Evolutionary conservation across 1,139 yeast species (phyloP).

Genomic region (Blastobotrys arbuscula): DNA sequence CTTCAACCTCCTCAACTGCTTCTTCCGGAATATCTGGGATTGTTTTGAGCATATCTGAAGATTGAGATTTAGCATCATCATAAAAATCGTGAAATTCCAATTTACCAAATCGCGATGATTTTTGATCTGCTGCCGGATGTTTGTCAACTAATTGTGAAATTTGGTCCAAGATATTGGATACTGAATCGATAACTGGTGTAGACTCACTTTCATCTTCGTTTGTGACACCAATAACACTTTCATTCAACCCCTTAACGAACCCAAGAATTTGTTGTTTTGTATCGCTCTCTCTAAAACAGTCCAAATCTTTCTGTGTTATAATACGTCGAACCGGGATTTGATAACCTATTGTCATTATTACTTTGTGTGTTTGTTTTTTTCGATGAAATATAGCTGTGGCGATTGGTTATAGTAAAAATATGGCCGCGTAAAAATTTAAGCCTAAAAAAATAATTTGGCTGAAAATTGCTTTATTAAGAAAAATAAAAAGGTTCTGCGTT

Average conservation of each 20-base stretch:
- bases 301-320: slow-evolving; percentile 55
- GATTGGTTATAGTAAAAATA: too few relatives aligned
- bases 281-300: slow-evolving; percentile 51
- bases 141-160: slow-evolving; percentile 43
- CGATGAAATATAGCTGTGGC: too few relatives aligned
- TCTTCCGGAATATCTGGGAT: slow-evolving; percentile 23
- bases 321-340: slow-evolving; percentile 42
- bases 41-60: slow-evolving; percentile 29
- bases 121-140: slow-evolving; percentile 69
- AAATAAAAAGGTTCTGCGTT: too few relatives aligned
- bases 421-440: too few relatives aligned
- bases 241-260: slow-evolving; percentile 57
- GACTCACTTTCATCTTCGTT: slow-evolving; percentile 27
- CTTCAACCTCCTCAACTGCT: slow-evolving; percentile 39
- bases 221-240: slow-evolving; percentile 58
- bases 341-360: slow-evolving; percentile 2
- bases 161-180: slow-evolving; percentile 42
- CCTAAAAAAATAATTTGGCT: too few relatives aligned
- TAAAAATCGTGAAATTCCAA: slow-evolving; percentile 80
- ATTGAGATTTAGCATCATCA: slow-evolving; percentile 49
- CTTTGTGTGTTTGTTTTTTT: too few relatives aligned
- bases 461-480: too few relatives aligned
- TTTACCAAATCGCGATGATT: slow-evolving; percentile 85
- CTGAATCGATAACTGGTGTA: slow-evolving; percentile 29
- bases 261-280: slow-evolving; percentile 47